Evolutionary conservation across 2,329 filamentous ascomycete genomes (phyloP).

Genomic region (Botrytis aclada): DNA sequence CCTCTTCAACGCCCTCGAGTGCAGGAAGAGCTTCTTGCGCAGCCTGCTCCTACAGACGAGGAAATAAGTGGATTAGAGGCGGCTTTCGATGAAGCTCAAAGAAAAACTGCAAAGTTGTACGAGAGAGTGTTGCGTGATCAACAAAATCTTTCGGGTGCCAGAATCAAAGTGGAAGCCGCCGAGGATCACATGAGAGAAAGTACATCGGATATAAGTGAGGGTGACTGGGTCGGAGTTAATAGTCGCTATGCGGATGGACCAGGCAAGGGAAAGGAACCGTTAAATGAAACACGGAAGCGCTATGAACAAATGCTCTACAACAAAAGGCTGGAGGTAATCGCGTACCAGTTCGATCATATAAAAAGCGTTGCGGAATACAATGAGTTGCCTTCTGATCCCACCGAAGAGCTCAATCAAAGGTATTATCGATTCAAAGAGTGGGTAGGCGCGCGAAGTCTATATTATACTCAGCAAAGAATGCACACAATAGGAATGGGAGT

Average conservation of each 20-base stretch:
- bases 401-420: not conserved
- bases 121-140: not conserved
- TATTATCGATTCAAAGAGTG: not conserved
- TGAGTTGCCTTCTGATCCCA: not conserved
- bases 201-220: not conserved
- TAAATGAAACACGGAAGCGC: not conserved
- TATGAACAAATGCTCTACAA: not conserved
- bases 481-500: not conserved
- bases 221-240: not conserved
- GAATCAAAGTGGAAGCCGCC: fast-evolving
- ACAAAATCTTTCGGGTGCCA: not conserved
- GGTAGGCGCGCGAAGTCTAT: not conserved
- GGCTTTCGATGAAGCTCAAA: not conserved
- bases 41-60: not conserved
- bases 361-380: not conserved
- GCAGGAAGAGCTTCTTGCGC: not conserved
- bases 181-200: not conserved
- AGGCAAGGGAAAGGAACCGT: not conserved
- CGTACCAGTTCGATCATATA: not conserved
- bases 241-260: not conserved
- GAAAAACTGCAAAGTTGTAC: not conserved
- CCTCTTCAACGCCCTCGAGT: not conserved
- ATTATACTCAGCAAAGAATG: not conserved
- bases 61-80: not conserved
- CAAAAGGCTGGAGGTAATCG: not conserved